Percentiles rank a stretch among this genome's conserved stretches.
Evolutionary conservation across 2,329 filamentous ascomycete species (phyloP).

Genomic region (Aspergillus felis): DNA sequence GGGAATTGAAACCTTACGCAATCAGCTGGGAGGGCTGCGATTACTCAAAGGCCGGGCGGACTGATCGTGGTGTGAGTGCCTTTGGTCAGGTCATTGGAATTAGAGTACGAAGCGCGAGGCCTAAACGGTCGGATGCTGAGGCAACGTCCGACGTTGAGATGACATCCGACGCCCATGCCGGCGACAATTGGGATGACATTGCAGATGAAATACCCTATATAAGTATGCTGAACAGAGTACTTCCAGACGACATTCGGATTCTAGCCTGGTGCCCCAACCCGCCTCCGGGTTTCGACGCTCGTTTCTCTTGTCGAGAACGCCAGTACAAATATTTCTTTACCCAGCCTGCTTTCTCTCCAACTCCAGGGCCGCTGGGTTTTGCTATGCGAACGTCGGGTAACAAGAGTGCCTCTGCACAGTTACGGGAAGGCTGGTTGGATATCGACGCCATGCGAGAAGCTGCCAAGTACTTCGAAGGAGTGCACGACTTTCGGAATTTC

Average conservation of each 20-base stretch:
- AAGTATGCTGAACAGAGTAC: slow-evolving; percentile 75
- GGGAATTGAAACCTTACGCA: slow-evolving; percentile 36
- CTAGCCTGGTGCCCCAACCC: slow-evolving; percentile 89
- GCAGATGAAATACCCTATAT: slow-evolving; percentile 81
- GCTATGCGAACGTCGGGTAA: slow-evolving; percentile 26
- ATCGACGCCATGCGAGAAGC: slow-evolving; percentile 81
- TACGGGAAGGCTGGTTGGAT: slow-evolving; percentile 74
- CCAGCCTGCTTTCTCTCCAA: slow-evolving; percentile 76
- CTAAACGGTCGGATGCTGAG: slow-evolving; percentile 38
- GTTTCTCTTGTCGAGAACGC: slow-evolving; percentile 87
- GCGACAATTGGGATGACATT: slow-evolving; percentile 59
- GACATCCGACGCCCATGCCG: slow-evolving; percentile 28
- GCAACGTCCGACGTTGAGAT: slow-evolving; percentile 8
- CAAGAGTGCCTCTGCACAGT: slow-evolving; percentile 22
- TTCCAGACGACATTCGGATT: slow-evolving; percentile 84
- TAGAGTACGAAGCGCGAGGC: slow-evolving; percentile 73
- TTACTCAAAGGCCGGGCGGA: slow-evolving; percentile 93
- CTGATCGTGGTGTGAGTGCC: slow-evolving; percentile 88
- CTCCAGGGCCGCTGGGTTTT: slow-evolving; percentile 53
- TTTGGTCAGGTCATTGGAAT: slow-evolving; percentile 94
- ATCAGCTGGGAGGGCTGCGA: slow-evolving; percentile 80
- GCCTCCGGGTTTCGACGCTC: slow-evolving; percentile 76
- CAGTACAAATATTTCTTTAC: slow-evolving; percentile 98
- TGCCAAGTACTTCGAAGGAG: slow-evolving; percentile 73
- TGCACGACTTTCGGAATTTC: slow-evolving; percentile 94